Evolutionary conservation across 2,329 filamentous ascomycete genomes (phyloP), one percentile per base, ranked within the genome.

Genomic region (Emydomyces testavorans): DNA sequence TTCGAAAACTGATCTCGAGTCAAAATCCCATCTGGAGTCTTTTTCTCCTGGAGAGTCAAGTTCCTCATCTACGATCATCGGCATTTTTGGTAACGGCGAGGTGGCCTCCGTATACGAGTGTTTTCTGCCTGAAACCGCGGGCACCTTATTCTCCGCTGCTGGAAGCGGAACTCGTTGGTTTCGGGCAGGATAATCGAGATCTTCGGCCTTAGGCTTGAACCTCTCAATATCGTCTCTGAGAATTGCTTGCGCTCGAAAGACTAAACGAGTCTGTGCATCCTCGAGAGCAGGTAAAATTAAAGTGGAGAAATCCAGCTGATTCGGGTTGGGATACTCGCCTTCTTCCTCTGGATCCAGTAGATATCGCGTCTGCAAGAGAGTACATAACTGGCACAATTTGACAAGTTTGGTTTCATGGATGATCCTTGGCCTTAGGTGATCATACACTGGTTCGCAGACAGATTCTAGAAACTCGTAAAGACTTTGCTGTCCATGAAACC

Each of bases 401-500:
- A 81, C 67, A 21, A 83, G 71, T 53, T 81, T 77, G 11, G 74
- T 80, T 58, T 83, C 80, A 52, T 80, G 79, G 50, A 83, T 81
- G 15, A 78, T 81, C 37, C 76, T 71, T 6, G 80, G 80, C 43
- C 78, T 71, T 21, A 83, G 65, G 56, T 82, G 71, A 55, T 83
- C 80, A 56, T 82, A 82, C 23, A 83, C 67, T 2, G 80, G 79
- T 59, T 83, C 80, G 58, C 79, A 81, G 39, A 83, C 69, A 15
- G 77, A 74, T 59, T 83, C 80, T 1, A 83, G 66, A 53, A 81
- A 83, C 50, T 82, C 77, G 56, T 83, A 80, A 5, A 82, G 60
- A 1, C 75, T 77, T 21, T 71, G 74, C 50, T 81, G 75, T 2
- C 74, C 77, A 51, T 79, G 75, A 52, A 82, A 80, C 78, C 78